Evolutionary conservation across 306 rosid species (phyloP).

Genomic region (Inga oerstediana): DNA sequence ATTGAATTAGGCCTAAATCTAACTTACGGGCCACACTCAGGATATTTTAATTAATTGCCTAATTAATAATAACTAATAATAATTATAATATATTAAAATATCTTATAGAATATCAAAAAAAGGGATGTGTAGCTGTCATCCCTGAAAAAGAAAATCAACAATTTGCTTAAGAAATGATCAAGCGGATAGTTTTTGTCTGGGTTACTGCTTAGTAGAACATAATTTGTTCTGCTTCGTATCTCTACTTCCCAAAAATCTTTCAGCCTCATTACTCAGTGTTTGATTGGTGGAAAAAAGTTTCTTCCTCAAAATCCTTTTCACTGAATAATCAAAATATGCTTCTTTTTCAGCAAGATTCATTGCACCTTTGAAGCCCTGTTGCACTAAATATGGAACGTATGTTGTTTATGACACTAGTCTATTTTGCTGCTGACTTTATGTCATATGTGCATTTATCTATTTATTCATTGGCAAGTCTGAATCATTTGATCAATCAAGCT

Average conservation of each 20-base stretch:
- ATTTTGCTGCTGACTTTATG: background rate
- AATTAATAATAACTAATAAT: no score
- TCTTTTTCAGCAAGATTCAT: background rate
- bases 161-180: no score
- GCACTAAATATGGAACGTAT: no score
- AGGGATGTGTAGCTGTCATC: no score
- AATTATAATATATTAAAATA: no score
- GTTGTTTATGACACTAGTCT: background rate
- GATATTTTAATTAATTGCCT: no score
- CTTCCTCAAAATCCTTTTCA: background rate
- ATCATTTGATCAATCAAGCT: background rate
- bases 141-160: no score
- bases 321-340: background rate
- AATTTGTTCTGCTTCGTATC: background rate
- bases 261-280: background rate
- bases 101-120: no score
- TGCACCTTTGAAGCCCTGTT: background rate
- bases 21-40: no score
- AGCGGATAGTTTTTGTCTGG: no score
- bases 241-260: background rate
- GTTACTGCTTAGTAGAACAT: background rate
- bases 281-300: background rate
- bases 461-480: background rate
- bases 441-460: background rate
- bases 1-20: no score